Conservation (phyloP, 495 filamentous ascomycete species). For the Corynascus novoguineensis region DNA sequence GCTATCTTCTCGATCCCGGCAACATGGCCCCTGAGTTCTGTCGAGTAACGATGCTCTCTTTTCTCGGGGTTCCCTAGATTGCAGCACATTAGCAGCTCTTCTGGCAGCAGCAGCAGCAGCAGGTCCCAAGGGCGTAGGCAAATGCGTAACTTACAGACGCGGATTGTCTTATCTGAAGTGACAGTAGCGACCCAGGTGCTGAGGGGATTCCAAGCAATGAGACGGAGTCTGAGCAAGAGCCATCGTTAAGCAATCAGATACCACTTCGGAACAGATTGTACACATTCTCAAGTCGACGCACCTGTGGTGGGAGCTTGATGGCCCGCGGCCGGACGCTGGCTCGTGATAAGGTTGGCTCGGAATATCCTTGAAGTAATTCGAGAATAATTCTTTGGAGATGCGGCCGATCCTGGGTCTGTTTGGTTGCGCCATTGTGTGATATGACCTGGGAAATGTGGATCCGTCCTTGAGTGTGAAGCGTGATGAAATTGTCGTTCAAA, state of each 20-base stretch:
- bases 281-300: background rate
- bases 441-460: background rate
- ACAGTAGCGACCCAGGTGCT: conserved; percentile 86
- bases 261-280: background rate
- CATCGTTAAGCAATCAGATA: background rate
- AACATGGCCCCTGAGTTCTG: conserved; percentile 76
- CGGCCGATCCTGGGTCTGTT: conserved; percentile 44
- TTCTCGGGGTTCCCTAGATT: conserved; percentile 82
- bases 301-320: conserved; percentile 18
- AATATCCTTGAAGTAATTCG: conserved; percentile 49
- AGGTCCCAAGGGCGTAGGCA: background rate
- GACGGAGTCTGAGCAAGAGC: conserved; percentile 43
- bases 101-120: background rate
- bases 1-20: conserved; percentile 76
- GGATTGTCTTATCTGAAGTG: conserved; percentile 70
- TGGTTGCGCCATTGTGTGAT: conserved; percentile 47
- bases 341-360: conserved; percentile 62
- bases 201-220: conserved; percentile 83
- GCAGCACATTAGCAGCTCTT: background rate
- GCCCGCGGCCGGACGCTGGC: conserved; percentile 23
- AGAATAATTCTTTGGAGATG: conserved; percentile 58
- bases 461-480: background rate
- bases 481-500: background rate
- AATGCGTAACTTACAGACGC: conserved; percentile 50
- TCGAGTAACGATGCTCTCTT: conserved; percentile 63